phyloP scores from a whole-genome alignment of 139 green algal species.

The Coccomyxa sp. region DNA sequence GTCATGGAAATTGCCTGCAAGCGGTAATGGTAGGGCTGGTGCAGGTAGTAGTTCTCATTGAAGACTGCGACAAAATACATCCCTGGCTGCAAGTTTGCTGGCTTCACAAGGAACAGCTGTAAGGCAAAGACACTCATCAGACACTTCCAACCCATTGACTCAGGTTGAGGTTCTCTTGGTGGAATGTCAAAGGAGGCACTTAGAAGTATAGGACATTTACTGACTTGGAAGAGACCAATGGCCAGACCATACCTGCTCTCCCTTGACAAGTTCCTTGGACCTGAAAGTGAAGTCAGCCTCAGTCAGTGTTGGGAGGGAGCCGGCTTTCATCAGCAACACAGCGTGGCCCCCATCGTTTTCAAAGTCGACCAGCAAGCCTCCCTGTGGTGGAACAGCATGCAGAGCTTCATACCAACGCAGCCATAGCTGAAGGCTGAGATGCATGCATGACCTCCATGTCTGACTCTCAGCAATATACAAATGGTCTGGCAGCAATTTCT shows the following conservation, averaged over 20 bases:
- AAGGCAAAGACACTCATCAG: neutral
- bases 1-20: constrained; percentile 3
- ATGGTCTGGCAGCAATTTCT: neutral
- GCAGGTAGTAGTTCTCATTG: constrained; percentile 32
- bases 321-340: constrained; percentile 20
- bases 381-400: neutral
- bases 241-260: neutral
- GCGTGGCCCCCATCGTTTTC: constrained; percentile 12
- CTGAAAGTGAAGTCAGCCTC: constrained; percentile 36
- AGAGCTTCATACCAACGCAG: neutral
- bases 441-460: neutral
- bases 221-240: neutral
- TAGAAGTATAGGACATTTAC: too few species aligned
- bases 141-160: too few species aligned
- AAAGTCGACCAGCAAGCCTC: constrained; percentile 8
- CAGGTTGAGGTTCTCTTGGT: too few species aligned
- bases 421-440: neutral
- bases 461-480: neutral
- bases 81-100: constrained; percentile 5
- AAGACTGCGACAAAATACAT: constrained; percentile 28
- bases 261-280: neutral
- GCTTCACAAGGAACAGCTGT: constrained; percentile 10
- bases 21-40: constrained; percentile 3
- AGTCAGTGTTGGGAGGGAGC: constrained; percentile 19
- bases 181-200: too few species aligned